A percentile compares a stretch with the other conserved stretches of the same genome.
These are phyloP conservation scores for Fraxinus sp. DNA, from an alignment of 305 asterid species.

Conservation along the genomic window DNA sequence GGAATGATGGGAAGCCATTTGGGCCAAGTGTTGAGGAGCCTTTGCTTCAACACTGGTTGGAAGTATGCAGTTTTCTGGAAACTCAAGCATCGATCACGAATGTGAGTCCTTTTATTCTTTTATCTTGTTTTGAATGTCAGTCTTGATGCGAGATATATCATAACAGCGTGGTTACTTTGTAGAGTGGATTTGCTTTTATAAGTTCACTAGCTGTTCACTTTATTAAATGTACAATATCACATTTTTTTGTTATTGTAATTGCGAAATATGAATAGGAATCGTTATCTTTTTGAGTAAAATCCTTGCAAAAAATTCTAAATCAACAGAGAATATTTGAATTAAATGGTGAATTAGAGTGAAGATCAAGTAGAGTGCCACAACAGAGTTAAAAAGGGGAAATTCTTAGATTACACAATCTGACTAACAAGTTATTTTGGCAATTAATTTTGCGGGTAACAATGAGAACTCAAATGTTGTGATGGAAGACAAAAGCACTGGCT, in stretches of 20 bases:
- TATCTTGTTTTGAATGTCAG: slow-evolving; percentile 8
- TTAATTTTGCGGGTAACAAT: background rate
- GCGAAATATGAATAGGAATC: background rate
- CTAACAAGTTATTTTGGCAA: background rate
- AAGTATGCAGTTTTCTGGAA: slow-evolving; percentile 93
- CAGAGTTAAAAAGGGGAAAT: background rate
- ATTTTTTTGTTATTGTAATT: background rate
- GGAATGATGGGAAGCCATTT: slow-evolving; percentile 67
- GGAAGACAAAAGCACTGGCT: background rate
- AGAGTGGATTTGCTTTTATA: slow-evolving; percentile 10
- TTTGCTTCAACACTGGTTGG: slow-evolving; percentile 81
- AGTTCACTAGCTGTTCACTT: background rate
- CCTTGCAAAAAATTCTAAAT: background rate
- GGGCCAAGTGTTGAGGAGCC: slow-evolving; percentile 68
- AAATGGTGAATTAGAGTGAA: background rate
- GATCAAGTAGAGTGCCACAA: background rate
- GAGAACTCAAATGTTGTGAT: background rate
- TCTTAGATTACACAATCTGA: background rate
- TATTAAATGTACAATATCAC: background rate
- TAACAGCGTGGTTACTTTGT: background rate
- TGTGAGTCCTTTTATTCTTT: slow-evolving; percentile 57
- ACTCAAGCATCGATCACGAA: slow-evolving; percentile 67
- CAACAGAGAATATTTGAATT: background rate
- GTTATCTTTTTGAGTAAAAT: background rate
- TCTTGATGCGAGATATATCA: background rate